Evolutionary conservation across 2,329 filamentous ascomycete genomes (phyloP).

Genomic region (Gaeumannomyces sp.): DNA sequence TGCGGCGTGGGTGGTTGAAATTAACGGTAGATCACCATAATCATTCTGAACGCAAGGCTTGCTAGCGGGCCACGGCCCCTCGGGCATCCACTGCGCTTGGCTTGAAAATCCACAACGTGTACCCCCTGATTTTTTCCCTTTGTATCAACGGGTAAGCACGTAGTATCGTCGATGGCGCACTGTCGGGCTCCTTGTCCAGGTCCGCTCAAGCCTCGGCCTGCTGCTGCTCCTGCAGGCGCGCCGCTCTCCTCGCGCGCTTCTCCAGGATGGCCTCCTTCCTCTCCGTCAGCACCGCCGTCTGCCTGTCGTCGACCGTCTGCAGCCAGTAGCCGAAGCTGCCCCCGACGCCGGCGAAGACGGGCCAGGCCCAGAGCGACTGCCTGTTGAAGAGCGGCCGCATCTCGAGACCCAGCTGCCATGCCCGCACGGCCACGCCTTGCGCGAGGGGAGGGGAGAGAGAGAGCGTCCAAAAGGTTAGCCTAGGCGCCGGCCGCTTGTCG

Average conservation of each 20-base stretch:
- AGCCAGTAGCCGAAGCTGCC: conserved; percentile 97
- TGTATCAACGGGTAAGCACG: background rate
- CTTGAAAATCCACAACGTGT: background rate
- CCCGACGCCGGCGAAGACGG: conserved; percentile 77
- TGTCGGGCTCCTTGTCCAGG: background rate
- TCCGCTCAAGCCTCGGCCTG: conserved; percentile 8
- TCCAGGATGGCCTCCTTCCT: conserved; percentile 77
- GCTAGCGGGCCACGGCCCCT: background rate
- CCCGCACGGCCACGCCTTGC: conserved; percentile 85
- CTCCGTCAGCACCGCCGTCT: conserved; percentile 69
- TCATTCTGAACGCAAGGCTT: background rate
- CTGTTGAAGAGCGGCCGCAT: conserved; percentile 91
- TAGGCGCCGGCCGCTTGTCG: too few relatives aligned
- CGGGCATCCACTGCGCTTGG: background rate
- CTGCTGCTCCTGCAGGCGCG: conserved; percentile 47
- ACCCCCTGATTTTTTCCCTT: background rate
- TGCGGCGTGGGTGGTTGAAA: background rate
- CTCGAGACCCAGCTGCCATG: conserved; percentile 97
- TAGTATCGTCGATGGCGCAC: background rate
- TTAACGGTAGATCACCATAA: background rate
- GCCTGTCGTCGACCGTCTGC: conserved; percentile 78
- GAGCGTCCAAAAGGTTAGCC: background rate
- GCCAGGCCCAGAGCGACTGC: conserved; percentile 84
- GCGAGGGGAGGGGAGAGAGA: background rate
- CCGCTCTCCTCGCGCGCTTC: conserved; percentile 76